Evolutionary conservation across 805 yeast species (phyloP).

Genomic region (Yamadazyma akitaensis): DNA sequence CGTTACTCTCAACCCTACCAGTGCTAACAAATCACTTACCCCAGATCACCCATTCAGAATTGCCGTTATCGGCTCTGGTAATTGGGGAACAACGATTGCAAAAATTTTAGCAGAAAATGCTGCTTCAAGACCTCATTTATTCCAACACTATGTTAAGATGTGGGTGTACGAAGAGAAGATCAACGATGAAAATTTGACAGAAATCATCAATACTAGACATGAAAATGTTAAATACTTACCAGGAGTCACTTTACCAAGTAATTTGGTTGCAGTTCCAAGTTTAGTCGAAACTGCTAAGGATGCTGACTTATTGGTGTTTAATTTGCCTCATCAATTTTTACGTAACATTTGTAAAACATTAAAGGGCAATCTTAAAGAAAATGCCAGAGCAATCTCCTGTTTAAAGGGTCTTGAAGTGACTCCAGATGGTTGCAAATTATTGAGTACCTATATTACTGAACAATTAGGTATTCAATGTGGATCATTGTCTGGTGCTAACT

Average conservation of each 20-base stretch:
- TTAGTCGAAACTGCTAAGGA: slow-evolving; percentile 35
- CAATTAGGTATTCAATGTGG: slow-evolving; percentile 43
- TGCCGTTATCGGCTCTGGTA: slow-evolving; percentile 45
- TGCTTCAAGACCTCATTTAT: slow-evolving; percentile 35
- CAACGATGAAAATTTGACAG: slow-evolving; percentile 40
- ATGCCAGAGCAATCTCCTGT: slow-evolving; percentile 43
- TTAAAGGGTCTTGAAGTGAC: slow-evolving; percentile 45
- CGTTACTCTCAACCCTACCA: slow-evolving; percentile 8
- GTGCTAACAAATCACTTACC: slow-evolving; percentile 12
- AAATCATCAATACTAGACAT: slow-evolving; percentile 41
- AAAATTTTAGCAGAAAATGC: slow-evolving; percentile 45
- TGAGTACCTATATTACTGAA: slow-evolving; percentile 42
- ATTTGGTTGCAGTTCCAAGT: slow-evolving; percentile 40
- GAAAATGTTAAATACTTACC: slow-evolving; percentile 46
- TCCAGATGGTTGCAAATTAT: slow-evolving; percentile 41
- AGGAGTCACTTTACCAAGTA: slow-evolving; percentile 38
- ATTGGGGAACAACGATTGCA: slow-evolving; percentile 49
- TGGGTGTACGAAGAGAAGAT: slow-evolving; percentile 45
- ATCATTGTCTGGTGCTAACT: slow-evolving; percentile 47
- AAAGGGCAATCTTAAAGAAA: slow-evolving; percentile 36
- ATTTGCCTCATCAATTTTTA: slow-evolving; percentile 46
- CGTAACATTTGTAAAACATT: slow-evolving; percentile 37
- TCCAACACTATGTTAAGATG: slow-evolving; percentile 39
- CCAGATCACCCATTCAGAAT: slow-evolving; percentile 30
- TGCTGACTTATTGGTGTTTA: slow-evolving; percentile 44